Evolutionary conservation across 2,329 filamentous ascomycete genomes (phyloP).

Genomic region (Magnaporthiopsis poae): DNA sequence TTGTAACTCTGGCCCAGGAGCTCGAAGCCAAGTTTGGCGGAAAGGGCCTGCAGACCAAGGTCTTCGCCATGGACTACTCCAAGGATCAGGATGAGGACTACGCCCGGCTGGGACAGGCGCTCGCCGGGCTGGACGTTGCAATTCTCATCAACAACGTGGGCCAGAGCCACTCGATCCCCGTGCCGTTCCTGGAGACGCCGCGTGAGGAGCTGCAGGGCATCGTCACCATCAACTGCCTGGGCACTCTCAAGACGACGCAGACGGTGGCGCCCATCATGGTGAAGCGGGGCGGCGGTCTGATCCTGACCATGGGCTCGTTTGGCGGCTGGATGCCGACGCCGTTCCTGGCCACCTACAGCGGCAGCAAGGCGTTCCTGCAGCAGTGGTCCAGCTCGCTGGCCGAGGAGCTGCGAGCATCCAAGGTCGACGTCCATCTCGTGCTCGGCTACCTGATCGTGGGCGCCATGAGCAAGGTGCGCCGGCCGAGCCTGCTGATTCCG

Average conservation of each 20-base stretch:
- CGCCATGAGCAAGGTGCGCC: slow-evolving; percentile 92
- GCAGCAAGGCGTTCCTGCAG: slow-evolving; percentile 95
- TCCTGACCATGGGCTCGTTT: slow-evolving; percentile 95
- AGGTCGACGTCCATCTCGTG: slow-evolving; percentile 82
- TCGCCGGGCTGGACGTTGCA: slow-evolving; percentile 67
- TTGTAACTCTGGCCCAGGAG: slow-evolving; percentile 65
- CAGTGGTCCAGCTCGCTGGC: slow-evolving; percentile 86
- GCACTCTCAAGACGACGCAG: slow-evolving; percentile 79
- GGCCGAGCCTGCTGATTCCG: slow-evolving; percentile 66
- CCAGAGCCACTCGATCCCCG: slow-evolving; percentile 84
- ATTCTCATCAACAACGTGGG: slow-evolving; percentile 96
- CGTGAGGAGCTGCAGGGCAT: slow-evolving; percentile 77
- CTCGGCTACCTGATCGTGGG: slow-evolving; percentile 89
- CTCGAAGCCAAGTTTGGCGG: slow-evolving; percentile 60
- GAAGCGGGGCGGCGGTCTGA: slow-evolving; percentile 72
- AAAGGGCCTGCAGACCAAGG: slow-evolving; percentile 58
- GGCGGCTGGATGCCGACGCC: slow-evolving; percentile 87
- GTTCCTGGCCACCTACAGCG: slow-evolving; percentile 88
- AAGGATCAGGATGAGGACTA: slow-evolving; percentile 73
- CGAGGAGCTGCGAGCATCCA: slow-evolving; percentile 68
- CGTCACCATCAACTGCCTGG: slow-evolving; percentile 88
- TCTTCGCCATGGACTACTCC: slow-evolving; percentile 84
- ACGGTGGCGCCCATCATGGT: slow-evolving; percentile 77
- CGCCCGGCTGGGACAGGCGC: slow-evolving; percentile 55
- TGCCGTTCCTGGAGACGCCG: slow-evolving; percentile 72